phyloP scores from a whole-genome alignment of 2,329 filamentous ascomycete species.

The Stemphylium lycopersici region DNA sequence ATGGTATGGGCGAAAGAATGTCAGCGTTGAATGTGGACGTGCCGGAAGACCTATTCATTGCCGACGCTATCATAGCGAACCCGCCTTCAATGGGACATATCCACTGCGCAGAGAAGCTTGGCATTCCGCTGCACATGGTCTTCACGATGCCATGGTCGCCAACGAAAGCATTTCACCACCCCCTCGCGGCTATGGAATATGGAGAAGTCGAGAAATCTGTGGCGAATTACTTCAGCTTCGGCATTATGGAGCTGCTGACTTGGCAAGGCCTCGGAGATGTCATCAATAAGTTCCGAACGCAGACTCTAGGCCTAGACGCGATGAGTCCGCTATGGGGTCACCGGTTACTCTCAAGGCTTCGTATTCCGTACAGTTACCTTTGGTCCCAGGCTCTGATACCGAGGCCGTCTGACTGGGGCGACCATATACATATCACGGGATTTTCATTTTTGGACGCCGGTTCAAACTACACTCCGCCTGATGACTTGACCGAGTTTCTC shows the following conservation, averaged over 20 bases:
- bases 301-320: conserved; percentile 51
- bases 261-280: conserved; percentile 59
- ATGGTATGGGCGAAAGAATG: conserved; percentile 21
- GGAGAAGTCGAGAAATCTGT: conserved; percentile 41
- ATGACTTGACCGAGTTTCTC: conserved; percentile 54
- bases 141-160: conserved; percentile 71
- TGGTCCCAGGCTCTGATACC: conserved; percentile 51
- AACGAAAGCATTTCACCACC: conserved; percentile 57
- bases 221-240: conserved; percentile 56
- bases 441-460: conserved; percentile 52
- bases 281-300: conserved; percentile 53
- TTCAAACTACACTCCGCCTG: conserved; percentile 50
- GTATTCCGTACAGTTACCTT: conserved; percentile 54
- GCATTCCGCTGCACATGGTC: conserved; percentile 78
- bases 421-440: conserved; percentile 50
- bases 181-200: conserved; percentile 56
- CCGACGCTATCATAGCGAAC: conserved; percentile 57
- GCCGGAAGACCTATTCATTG: conserved; percentile 68
- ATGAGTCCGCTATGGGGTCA: conserved; percentile 49
- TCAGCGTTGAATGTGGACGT: conserved; percentile 19
- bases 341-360: conserved; percentile 46
- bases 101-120: conserved; percentile 74
- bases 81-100: conserved; percentile 50
- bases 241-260: conserved; percentile 56
- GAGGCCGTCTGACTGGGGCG: conserved; percentile 30